Evolutionary conservation across 345 rosid genomes (phyloP), one percentile per base, ranked within the genome.

Genomic region (Pistacia integerrima): DNA sequence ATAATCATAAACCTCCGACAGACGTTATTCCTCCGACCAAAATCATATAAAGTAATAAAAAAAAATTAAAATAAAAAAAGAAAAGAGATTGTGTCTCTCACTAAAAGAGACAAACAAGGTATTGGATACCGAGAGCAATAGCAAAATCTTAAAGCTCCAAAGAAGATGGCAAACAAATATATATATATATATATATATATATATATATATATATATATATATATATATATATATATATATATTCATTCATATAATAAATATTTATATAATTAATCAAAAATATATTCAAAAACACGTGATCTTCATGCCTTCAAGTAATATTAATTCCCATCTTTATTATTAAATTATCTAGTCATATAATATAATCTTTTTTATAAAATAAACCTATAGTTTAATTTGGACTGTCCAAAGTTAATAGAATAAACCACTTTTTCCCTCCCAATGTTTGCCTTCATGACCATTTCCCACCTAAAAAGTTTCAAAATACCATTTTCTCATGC

Each of bases 21-120:
- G 0, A 25, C 25, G 0, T 30, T 38, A 38, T 30, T 48, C 64
- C 55, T 54, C 74, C 78, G 35, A 73, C 57, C 73, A 51, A 46
- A 60, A 56, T 64, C 17, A 49, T 20, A n/a, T 10, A 10, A 54
- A 38, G 30, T 11, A 51, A 51, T 11, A 11, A 51, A 49, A 25
- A 25, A 25, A 25, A 25, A 25, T 25, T 25, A 25, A 25, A 25
- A 25, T 25, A 25, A 25, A 25, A 25, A 25, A 41, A 14, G 16
- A 68, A 55, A 55, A 71, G 11, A 60, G 54, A 20, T 28, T 71
- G 22, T 57, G 77, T 55, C 56, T 69, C 77, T 38, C 20, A 57
- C 75, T 36, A 69, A 11, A 74, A 74, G 69, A 58, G 78, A 77
- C 81, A 81, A 77, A 73, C 52, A 59, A 59, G 66, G 67, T 52